Evolutionary conservation across 257 asterid genomes (phyloP), one percentile per base, ranked within the genome.

Genomic region (Gentiana macrophylla): DNA sequence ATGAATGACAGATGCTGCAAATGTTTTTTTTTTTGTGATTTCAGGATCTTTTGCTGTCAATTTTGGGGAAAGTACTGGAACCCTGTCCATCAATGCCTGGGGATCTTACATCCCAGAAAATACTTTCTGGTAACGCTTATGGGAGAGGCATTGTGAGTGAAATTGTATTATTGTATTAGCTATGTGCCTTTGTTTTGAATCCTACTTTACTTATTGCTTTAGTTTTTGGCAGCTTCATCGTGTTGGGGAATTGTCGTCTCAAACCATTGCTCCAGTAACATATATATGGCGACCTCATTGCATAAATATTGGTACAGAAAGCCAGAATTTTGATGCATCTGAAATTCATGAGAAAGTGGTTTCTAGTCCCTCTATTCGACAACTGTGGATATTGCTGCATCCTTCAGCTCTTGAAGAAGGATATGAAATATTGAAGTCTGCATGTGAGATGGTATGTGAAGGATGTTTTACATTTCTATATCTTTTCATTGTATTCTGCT

Each of bases 371-470:
- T 49, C 62, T 15, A 53, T 37, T 50, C 84, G 94, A 50, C 80
- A 75, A 74, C 74, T 85, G 36, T 87, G 92, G 95, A 61, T 87
- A 56, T 91, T 87, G 84, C 74, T 87, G 70, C 94, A 91, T 75
- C 83, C 94, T 74, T 82, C 97, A 62, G 94, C 90, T 62, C 78
- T 79, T 64, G 52, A 48, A 64, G 98, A 91, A 71, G 96, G 93
- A 44, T 79, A 66, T 72, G 80, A 76, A 60, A 79, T 81, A 60
- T 59, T 91, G 72, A 64, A 65, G 52, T 69, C 70, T 48, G 79
- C 86, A 53, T 79, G 94, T 70, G 79, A 67, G 68, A 68, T 62
- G 76, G 95, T 86, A 69, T 54, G 35, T 63, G 41, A 55, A 13
- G 8, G 12, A 32, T 36, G 33, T 32, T 59, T 12, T 35, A 50